These are phyloP conservation scores for Colletotrichum eremochloae DNA, from an alignment of 2,329 filamentous ascomycete genomes.

Conservation along the genomic window DNA sequence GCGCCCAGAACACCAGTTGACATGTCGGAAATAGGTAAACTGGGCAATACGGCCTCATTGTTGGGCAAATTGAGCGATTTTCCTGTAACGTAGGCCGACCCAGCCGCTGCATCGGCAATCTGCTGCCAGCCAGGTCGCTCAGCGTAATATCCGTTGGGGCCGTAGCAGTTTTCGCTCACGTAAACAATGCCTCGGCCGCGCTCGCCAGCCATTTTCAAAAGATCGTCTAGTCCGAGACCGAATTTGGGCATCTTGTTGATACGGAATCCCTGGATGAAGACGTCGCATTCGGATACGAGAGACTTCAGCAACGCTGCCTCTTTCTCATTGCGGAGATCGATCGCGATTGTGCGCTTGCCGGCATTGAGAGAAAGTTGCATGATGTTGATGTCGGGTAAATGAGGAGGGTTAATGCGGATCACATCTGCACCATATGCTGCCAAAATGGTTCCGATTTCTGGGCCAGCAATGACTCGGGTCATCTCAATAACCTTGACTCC, in stretches of 20 bases:
- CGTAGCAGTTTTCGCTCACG: constrained; percentile 38
- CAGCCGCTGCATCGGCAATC: constrained; percentile 47
- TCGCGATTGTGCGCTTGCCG: constrained; percentile 60
- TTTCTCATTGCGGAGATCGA: constrained; percentile 60
- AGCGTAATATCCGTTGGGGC: constrained; percentile 34
- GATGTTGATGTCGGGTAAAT: constrained; percentile 57
- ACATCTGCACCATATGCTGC: constrained; percentile 61
- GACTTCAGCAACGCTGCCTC: constrained; percentile 56
- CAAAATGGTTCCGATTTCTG: constrained; percentile 57
- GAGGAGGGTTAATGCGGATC: constrained; percentile 58
- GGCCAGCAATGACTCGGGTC: constrained; percentile 62
- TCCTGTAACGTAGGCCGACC: constrained; percentile 51
- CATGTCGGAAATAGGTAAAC: constrained; percentile 54
- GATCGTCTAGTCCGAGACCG: constrained; percentile 56
- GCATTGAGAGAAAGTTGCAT: constrained; percentile 58
- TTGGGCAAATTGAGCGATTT: constrained; percentile 45
- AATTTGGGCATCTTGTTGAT: constrained; percentile 57
- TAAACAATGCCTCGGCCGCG: constrained; percentile 34
- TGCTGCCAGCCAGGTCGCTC: constrained; percentile 37
- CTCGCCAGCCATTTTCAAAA: constrained; percentile 53
- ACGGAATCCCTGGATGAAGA: constrained; percentile 68
- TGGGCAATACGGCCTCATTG: constrained; percentile 49
- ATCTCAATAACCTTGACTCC: constrained; percentile 65
- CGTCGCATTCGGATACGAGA: constrained; percentile 63
- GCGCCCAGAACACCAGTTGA: constrained; percentile 51